Percentiles rank a stretch among this genome's conserved stretches.
Conservation (phyloP, 2,329 filamentous ascomycete genomes). For the Fusarium sp. region DNA sequence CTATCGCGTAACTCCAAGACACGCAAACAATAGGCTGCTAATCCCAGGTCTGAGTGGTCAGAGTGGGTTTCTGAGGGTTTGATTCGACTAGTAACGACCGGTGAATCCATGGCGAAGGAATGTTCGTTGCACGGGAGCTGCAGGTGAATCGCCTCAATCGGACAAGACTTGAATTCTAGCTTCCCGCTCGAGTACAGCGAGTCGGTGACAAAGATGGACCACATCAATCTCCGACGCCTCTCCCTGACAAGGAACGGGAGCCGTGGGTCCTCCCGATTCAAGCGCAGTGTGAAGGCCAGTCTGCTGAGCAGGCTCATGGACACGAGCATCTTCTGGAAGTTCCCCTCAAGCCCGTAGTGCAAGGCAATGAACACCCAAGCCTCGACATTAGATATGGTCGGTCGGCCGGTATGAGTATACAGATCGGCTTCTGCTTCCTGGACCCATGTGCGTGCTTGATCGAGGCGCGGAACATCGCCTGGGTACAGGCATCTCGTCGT, state of each 20-base stretch:
- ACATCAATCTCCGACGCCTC: slow-evolving; percentile 40
- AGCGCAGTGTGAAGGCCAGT: slow-evolving; percentile 39
- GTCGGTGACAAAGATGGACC: slow-evolving; percentile 38
- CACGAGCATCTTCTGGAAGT: slow-evolving; percentile 44
- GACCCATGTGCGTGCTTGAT: slow-evolving; percentile 25
- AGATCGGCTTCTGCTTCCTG: slow-evolving; percentile 35
- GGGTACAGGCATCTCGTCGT: slow-evolving; percentile 15
- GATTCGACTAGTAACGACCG: not conserved
- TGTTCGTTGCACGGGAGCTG: slow-evolving; percentile 18
- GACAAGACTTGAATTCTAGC: slow-evolving; percentile 28
- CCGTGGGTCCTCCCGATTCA: slow-evolving; percentile 40
- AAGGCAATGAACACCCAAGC: slow-evolving; percentile 40
- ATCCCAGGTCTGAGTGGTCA: too few relatives aligned
- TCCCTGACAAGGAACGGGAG: slow-evolving; percentile 37
- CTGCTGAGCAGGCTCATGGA: slow-evolving; percentile 31
- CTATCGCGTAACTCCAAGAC: slow-evolving; percentile 29
- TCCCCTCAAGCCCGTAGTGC: slow-evolving; percentile 38
- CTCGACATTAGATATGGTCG: slow-evolving; percentile 40
- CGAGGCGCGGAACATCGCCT: not conserved
- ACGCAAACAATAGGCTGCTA: slow-evolving; percentile 15
- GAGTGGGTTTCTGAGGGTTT: too few relatives aligned
- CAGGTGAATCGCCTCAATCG: slow-evolving; percentile 13
- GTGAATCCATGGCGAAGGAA: slow-evolving; percentile 21
- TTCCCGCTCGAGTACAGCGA: slow-evolving; percentile 32
- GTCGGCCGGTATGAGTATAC: slow-evolving; percentile 23